A percentile compares a stretch with the other conserved stretches of the same genome.
Conservation (phyloP, 2,329 filamentous ascomycete species). For the Alternaria conjuncta region DNA sequence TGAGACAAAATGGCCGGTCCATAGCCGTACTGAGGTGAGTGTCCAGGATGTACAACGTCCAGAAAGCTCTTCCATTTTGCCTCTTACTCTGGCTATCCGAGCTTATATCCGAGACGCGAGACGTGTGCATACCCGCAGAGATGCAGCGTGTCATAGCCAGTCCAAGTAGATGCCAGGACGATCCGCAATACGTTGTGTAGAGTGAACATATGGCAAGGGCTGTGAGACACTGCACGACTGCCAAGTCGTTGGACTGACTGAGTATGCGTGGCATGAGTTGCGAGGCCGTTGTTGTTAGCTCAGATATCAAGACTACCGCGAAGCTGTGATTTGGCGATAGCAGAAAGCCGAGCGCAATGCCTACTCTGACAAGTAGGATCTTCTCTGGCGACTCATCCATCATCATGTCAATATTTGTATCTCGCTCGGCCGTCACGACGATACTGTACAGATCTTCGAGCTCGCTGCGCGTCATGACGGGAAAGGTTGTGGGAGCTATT, state of each 20-base stretch:
- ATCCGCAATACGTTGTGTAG: conserved; percentile 15
- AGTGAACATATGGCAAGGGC: conserved; percentile 6
- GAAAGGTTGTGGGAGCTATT: neutral
- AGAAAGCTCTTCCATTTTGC: conserved; percentile 2
- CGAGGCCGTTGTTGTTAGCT: neutral
- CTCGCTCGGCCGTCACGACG: neutral
- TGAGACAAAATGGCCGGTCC: conserved; percentile 15
- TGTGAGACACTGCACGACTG: neutral
- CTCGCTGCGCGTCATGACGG: neutral
- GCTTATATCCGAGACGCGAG: neutral
- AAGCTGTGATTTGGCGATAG: conserved; percentile 5
- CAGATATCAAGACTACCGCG: conserved; percentile 4
- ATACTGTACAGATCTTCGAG: neutral
- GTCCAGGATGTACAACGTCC: conserved; percentile 16
- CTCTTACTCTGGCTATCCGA: conserved; percentile 7
- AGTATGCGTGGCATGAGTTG: neutral
- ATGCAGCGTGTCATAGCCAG: conserved; percentile 18
- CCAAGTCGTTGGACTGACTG: neutral
- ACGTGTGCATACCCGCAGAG: conserved; percentile 17
- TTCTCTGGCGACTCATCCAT: neutral
- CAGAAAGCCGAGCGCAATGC: conserved; percentile 11
- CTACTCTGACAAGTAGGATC: conserved; percentile 4
- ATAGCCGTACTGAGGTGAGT: conserved; percentile 14
- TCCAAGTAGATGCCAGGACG: conserved; percentile 19
- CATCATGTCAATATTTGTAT: neutral